Evolutionary conservation across 1,284 basidiomycete genomes (phyloP), one percentile per base, ranked within the genome.

Genomic region (Mycosarcoma mackinlayi): DNA sequence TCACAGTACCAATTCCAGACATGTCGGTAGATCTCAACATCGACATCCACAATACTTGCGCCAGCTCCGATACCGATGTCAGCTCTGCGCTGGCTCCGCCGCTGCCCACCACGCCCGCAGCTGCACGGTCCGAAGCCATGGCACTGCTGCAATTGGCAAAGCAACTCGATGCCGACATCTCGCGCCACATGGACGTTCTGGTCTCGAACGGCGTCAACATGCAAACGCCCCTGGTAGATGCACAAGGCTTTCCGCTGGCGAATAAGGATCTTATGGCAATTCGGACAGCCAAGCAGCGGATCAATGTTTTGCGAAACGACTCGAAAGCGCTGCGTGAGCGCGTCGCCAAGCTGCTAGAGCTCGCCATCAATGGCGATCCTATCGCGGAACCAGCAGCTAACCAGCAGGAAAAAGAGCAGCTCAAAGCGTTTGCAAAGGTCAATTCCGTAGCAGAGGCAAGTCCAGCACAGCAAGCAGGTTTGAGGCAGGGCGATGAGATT

Each of bases 221-320:
- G 65, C 50, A 38, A 6, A 72, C 72, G 0, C 62, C 66, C 0
- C 46, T 78, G 25, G 35, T 78, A 21, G 76, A 78, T 31, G 44
- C 58, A 5, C 60, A 78, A 11, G 75, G 74, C 27, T 78, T 78
- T 23, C 76, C 76, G 3, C 53, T 73, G 10, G 65, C 69, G 3
- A 60, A 71, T 40, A 65, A 69, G 33, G 76, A 78, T 41, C 42
- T 78, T 6, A 51, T 75, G 51, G 73, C 75, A 6, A 69, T 78
- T 18, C 45, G 76, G 27, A 59, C 55, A 2, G 75, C 76, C 5
- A 44, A 75, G 16, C 54, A 71, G 24, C 35, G 68, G 6, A 70
- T 77, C 59, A 67, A 65, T 8, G 40, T 68, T 19, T 64, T 78
- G 25, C 49, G 71, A 7, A 78, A 75, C 44, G 76, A 78, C 56